Conservation (phyloP, 2,329 filamentous ascomycete genomes). For the Pyrenophora tritici-repentis region DNA sequence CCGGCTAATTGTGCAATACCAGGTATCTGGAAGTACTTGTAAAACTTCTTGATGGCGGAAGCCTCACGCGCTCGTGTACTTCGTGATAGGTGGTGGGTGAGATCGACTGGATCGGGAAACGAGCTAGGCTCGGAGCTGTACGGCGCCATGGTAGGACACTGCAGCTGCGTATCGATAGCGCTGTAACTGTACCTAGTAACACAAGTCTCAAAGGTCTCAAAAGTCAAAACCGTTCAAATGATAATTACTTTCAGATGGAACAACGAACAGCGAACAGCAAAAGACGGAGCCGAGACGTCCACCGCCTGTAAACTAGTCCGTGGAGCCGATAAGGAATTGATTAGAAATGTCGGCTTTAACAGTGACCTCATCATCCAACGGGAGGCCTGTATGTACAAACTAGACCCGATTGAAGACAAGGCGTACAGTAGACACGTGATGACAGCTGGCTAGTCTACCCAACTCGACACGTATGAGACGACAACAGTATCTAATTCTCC, state of each 20-base stretch:
- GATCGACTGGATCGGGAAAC: slow-evolving; percentile 65
- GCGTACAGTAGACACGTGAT: too few relatives aligned
- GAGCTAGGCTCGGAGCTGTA: slow-evolving; percentile 31
- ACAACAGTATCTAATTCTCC: background rate
- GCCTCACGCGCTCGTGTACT: slow-evolving; percentile 67
- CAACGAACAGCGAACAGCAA: background rate
- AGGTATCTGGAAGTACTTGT: slow-evolving; percentile 77
- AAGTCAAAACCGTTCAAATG: slow-evolving; percentile 10
- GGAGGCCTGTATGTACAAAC: slow-evolving; percentile 11
- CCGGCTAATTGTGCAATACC: slow-evolving; percentile 66
- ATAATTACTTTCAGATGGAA: slow-evolving; percentile 14
- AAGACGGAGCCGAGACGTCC: slow-evolving; percentile 13
- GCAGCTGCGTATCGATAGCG: background rate
- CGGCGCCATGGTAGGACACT: slow-evolving; percentile 26
- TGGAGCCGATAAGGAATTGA: slow-evolving; percentile 28
- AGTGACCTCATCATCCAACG: slow-evolving; percentile 25
- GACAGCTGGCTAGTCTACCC: too few relatives aligned
- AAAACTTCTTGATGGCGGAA: slow-evolving; percentile 78
- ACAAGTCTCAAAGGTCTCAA: background rate
- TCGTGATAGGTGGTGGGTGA: slow-evolving; percentile 78
- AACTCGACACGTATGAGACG: background rate
- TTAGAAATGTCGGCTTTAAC: slow-evolving; percentile 31
- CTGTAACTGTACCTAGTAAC: background rate
- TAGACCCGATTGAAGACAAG: slow-evolving; percentile 6
- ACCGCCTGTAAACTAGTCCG: slow-evolving; percentile 18